A percentile compares a stretch with the other conserved stretches of the same genome.
These are phyloP conservation scores for Rugosomyces carneus DNA, from an alignment of 1,284 basidiomycete genomes.

Conservation along the genomic window DNA sequence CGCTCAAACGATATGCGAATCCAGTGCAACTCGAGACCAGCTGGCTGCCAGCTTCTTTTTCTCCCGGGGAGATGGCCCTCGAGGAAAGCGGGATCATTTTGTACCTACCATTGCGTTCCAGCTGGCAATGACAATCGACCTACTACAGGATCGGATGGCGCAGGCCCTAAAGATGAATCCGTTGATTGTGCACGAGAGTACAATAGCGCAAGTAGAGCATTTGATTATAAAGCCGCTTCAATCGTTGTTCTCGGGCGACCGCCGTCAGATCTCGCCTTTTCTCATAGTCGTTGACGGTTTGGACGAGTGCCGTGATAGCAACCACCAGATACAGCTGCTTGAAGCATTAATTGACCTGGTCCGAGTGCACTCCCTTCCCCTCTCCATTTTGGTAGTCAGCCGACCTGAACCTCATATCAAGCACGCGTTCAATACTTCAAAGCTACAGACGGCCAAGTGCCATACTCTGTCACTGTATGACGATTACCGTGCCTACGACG, in stretches of 20 bases:
- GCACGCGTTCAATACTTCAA: too few species aligned
- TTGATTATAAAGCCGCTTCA: not conserved
- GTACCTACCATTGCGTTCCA: too few species aligned
- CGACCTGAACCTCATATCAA: conserved; percentile 9
- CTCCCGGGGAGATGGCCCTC: too few species aligned
- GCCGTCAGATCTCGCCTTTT: not conserved
- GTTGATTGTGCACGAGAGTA: not conserved
- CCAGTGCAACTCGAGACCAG: too few species aligned
- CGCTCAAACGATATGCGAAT: too few species aligned
- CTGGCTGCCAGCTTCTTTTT: too few species aligned
- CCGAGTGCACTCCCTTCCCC: not conserved
- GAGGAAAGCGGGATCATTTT: too few species aligned
- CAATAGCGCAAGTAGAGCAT: not conserved
- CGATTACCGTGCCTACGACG: conserved; percentile 1
- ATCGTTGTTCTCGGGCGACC: not conserved
- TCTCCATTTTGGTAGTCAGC: conserved; percentile 8
- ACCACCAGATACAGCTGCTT: conserved; percentile 6
- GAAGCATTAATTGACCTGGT: conserved; percentile 4
- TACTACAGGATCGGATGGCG: not conserved
- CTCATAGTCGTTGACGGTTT: conserved; percentile 4
- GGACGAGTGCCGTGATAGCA: not conserved
- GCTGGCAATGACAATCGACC: too few species aligned
- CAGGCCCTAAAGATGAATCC: not conserved
- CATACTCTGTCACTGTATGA: conserved; percentile 1
- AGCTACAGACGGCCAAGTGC: not conserved